A percentile compares a stretch with the other conserved stretches of the same genome.
Conservation (phyloP, 129 eudicot species). For the Escallonia herrerae region DNA sequence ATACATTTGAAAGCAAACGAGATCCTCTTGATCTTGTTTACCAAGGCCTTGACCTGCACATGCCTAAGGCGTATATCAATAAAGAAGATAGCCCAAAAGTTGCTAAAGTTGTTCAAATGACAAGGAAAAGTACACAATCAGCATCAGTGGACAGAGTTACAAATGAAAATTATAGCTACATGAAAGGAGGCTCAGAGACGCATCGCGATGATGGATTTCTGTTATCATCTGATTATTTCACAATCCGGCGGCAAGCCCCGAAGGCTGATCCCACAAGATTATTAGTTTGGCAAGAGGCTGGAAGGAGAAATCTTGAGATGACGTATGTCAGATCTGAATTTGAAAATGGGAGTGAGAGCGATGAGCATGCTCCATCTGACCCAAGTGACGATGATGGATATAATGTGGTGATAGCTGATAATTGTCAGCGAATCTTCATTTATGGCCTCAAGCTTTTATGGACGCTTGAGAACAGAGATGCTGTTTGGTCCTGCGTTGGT, state of each 20-base stretch:
- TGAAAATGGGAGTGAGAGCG: conserved; percentile 97
- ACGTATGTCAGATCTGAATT: conserved; percentile 96
- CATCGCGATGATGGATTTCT: conserved; percentile 90
- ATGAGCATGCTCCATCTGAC: conserved; percentile 87
- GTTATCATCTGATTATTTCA: conserved; percentile 89
- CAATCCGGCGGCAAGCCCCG: conserved; percentile 90
- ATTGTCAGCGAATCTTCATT: conserved; percentile 78
- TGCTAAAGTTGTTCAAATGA: conserved; percentile 63
- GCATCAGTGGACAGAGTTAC: conserved; percentile 50
- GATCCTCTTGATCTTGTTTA: conserved; percentile 91
- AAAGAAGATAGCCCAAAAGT: conserved; percentile 67
- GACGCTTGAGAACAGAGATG: conserved; percentile 90
- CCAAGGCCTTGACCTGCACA: conserved; percentile 91
- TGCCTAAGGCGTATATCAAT: conserved; percentile 74
- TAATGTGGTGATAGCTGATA: conserved; percentile 95
- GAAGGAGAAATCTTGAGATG: conserved; percentile 80
- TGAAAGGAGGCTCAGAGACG: conserved; percentile 44
- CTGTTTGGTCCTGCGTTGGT: conserved; percentile 99
- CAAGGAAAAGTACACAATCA: conserved; percentile 68
- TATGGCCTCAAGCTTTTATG: conserved; percentile 94
- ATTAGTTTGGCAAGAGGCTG: conserved; percentile 96
- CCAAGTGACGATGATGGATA: conserved; percentile 98
- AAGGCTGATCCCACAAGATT: conserved; percentile 91
- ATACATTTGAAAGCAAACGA: conserved; percentile 78
- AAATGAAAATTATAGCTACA: conserved; percentile 35